Base-by-base conservation (phyloP, 352 stramenopile genomes). In the Saprolegnia parasitica region DNA sequence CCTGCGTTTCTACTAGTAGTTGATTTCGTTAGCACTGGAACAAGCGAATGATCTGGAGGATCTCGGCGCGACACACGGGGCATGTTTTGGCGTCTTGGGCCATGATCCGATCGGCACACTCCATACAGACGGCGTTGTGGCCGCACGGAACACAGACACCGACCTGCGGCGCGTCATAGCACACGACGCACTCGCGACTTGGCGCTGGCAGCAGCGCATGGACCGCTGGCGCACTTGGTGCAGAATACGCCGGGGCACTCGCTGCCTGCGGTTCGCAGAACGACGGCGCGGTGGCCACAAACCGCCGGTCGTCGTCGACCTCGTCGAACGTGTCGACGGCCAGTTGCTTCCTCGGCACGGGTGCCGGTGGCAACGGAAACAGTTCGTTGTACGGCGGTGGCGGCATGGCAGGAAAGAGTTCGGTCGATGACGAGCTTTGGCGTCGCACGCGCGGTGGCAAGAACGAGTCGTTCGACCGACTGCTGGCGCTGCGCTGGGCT, bases 61-160 rank as follows among this genome's bases (percentile, higher is more conserved):
- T 82, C 29, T 77, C 68, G 35, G 79, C 78, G 46, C 87, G 87
- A 16, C 86, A 95, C 63, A 95, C 86, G 4, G 87, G 85, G 26
- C 87, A 95, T 20, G 83, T 63, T 9, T 76, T 76, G 20, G 80
- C 87, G 4, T 42, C 26, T 3, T 81, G 86, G 42, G 81, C 74
- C 47, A 92, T 56, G 35, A 95, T 73, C 54, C 90, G 79, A 18
- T 81, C 71, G 0, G 87, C 87, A 60, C 87, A 95, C 68, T 80
- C 71, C 81, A 89, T 90, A 64, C 87, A 95, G 56, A 93, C 82
- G n/a, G 87, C 87, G 52, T 93, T 90, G 77, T 95, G 87, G 47
- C 87, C 87, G 24, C 87, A 95, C 0, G 87, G 87, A 21, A 95
- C 84, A 45, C 86, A 93, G 5, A 94, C 86, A 0, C 83, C 87